Conservation (phyloP, 495 filamentous ascomycete genomes). For the Penicillium ucsense region DNA sequence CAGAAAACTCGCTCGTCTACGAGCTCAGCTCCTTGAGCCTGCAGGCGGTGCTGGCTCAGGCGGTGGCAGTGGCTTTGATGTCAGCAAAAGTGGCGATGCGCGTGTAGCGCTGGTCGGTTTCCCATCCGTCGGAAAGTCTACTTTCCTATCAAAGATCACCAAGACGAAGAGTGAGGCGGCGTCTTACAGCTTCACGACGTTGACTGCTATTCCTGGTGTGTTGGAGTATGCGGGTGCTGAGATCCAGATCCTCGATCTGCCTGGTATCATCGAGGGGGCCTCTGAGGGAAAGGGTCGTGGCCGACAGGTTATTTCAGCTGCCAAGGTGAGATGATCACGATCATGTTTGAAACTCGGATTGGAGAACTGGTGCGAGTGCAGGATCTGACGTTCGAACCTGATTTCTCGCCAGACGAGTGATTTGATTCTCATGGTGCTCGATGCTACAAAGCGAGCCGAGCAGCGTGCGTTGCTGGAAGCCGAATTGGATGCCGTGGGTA, state of each 20-base stretch:
- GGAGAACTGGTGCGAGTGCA: too few relatives aligned
- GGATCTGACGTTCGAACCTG: too few relatives aligned
- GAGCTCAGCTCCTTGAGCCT: conserved; percentile 93
- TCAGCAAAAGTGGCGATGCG: conserved; percentile 93
- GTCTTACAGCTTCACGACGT: conserved; percentile 93
- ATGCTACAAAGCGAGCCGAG: conserved; percentile 94
- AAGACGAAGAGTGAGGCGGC: conserved; percentile 97
- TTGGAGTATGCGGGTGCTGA: conserved; percentile 97
- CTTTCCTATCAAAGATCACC: conserved; percentile 96
- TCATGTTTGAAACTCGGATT: not conserved
- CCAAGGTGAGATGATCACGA: conserved; percentile 44
- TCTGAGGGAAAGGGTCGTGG: conserved; percentile 94
- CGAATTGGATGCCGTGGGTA: conserved; percentile 94
- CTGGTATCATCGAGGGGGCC: conserved; percentile 97
- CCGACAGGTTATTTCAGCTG: conserved; percentile 95
- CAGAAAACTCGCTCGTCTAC: conserved; percentile 91
- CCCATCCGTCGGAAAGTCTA: conserved; percentile 97
- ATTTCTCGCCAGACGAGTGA: conserved; percentile 66
- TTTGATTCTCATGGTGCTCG: conserved; percentile 91
- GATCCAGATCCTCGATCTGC: conserved; percentile 96
- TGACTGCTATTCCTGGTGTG: conserved; percentile 96
- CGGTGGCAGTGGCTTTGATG: conserved; percentile 81
- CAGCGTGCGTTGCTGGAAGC: conserved; percentile 83
- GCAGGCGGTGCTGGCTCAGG: conserved; percentile 63
- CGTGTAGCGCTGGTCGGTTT: conserved; percentile 97